Evolutionary conservation across 306 rosid species (phyloP).

Genomic region (Prunus padus): DNA sequence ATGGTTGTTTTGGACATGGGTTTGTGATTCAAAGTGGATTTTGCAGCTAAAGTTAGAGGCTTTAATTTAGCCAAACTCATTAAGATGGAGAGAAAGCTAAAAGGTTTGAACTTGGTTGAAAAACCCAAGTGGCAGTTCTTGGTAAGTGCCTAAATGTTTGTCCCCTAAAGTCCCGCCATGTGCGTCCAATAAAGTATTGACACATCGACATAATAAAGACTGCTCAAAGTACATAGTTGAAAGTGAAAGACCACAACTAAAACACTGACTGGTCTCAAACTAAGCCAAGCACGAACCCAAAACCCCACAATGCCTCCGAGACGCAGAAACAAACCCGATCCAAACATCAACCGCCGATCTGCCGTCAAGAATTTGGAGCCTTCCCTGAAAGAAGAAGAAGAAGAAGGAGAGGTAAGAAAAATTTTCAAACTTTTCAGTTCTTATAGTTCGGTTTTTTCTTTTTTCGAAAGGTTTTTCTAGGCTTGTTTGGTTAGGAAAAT

Average conservation of each 20-base stretch:
- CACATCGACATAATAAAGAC: not conserved
- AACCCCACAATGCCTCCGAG: constrained; percentile 21
- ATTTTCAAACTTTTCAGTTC: not conserved
- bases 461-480: not conserved
- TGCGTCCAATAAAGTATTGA: not conserved
- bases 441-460: too few species aligned
- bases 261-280: not conserved
- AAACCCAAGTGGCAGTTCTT: not conserved
- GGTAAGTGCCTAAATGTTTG: not conserved
- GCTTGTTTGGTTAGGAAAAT: not conserved
- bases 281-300: not conserved
- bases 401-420: constrained; percentile 7
- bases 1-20: constrained; percentile 41
- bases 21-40: constrained; percentile 18
- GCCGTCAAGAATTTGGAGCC: constrained; percentile 51
- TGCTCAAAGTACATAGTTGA: not conserved
- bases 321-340: not conserved
- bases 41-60: constrained; percentile 27
- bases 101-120: not conserved
- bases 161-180: not conserved
- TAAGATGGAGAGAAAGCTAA: not conserved
- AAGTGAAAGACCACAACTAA: not conserved
- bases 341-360: constrained; percentile 32
- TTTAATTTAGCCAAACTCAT: constrained; percentile 27
- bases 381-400: constrained; percentile 11